phyloP scores from a whole-genome alignment of 2,329 filamentous ascomycete genomes.

The Juglanconis oblonga region DNA sequence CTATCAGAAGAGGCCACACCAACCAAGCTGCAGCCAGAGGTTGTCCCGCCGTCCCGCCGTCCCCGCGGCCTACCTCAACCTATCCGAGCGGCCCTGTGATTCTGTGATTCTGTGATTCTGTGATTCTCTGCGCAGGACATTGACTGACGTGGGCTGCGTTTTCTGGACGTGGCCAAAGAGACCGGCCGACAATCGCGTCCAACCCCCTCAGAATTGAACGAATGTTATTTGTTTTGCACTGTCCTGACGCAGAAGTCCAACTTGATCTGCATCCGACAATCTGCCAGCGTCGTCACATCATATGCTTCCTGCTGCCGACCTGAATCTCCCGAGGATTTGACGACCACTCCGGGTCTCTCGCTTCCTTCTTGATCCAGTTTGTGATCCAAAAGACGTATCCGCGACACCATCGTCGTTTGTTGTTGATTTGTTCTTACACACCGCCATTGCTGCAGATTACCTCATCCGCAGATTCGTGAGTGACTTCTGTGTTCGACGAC shows the following conservation, averaged over 20 bases:
- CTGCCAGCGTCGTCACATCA: conserved; percentile 13
- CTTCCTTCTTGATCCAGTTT: no score
- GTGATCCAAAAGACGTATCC: not conserved
- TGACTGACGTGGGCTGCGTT: conserved; percentile 15
- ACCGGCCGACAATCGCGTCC: conserved; percentile 13
- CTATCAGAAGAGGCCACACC: not conserved
- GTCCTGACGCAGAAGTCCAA: not conserved
- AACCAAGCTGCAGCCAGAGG: not conserved
- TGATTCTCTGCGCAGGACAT: not conserved
- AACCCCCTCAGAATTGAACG: not conserved
- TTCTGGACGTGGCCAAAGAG: conserved; percentile 9
- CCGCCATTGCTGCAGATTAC: conserved; percentile 20
- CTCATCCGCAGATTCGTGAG: conserved; percentile 3
- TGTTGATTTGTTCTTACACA: conserved; percentile 16
- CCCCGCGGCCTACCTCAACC: not conserved
- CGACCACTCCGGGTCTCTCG: no score
- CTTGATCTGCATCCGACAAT: not conserved
- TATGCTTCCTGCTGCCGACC: conserved; percentile 1
- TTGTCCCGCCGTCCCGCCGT: not conserved
- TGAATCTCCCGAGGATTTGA: not conserved
- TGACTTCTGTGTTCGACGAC: not conserved
- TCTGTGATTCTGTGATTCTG: not conserved
- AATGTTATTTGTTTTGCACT: conserved; percentile 7
- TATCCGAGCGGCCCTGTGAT: not conserved
- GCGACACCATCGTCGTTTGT: not conserved